phyloP scores from a whole-genome alignment of 495 filamentous ascomycete genomes.

The Talaromyces stipitatus region DNA sequence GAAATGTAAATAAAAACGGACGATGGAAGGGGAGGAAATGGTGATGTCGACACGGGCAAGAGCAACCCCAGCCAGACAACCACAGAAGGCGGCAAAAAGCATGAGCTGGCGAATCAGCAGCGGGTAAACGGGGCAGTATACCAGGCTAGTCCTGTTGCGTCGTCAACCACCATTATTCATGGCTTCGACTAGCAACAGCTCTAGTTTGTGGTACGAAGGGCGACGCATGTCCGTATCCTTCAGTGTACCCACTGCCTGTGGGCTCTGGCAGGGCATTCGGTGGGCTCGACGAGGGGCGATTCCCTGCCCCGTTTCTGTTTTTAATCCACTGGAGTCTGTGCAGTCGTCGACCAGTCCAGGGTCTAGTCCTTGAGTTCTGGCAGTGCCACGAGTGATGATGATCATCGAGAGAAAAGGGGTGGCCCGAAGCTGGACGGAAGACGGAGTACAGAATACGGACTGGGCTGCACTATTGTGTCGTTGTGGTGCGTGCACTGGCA shows the following conservation, averaged over 20 bases:
- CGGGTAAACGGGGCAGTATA: background rate
- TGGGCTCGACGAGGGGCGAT: too few species aligned
- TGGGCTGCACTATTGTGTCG: too few species aligned
- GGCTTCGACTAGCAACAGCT: background rate
- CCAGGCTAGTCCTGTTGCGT: background rate
- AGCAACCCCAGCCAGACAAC: background rate
- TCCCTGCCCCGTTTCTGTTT: background rate
- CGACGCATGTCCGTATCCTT: too few species aligned
- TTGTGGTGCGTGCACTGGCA: too few species aligned
- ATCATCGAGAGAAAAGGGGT: background rate
- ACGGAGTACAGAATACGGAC: too few species aligned
- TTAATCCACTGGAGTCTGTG: background rate
- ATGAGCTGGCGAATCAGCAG: background rate
- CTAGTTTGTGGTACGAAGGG: too few species aligned
- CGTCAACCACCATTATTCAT: background rate
- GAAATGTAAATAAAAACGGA: background rate
- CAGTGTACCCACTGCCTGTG: background rate
- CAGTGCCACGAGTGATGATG: background rate
- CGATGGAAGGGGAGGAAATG: background rate
- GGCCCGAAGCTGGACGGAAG: background rate
- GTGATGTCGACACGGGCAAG: conserved; percentile 6
- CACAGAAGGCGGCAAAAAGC: conserved; percentile 4
- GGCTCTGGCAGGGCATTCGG: background rate
- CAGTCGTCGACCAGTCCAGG: background rate
- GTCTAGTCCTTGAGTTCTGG: background rate